These are phyloP conservation scores for Xylariaceae sp. DNA, from an alignment of 2,329 filamentous ascomycete species.

Conservation along the genomic window DNA sequence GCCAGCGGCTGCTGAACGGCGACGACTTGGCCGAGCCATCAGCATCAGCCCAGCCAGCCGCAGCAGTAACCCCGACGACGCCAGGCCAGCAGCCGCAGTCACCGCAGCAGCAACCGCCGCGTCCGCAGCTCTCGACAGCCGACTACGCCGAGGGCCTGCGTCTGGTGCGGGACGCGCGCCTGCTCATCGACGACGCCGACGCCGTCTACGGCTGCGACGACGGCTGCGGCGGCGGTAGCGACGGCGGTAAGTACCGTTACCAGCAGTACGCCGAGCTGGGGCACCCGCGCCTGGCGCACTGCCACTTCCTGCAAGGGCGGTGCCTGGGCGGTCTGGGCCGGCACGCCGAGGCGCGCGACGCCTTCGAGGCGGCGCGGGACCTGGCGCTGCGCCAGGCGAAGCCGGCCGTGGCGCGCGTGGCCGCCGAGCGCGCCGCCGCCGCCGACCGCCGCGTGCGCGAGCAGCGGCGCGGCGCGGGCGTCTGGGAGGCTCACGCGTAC, in stretches of 20 bases:
- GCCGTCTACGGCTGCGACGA: constrained; percentile 14
- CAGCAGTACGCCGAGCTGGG: too few species aligned
- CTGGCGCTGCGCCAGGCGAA: constrained; percentile 2
- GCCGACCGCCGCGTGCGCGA: background rate
- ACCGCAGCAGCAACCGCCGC: too few species aligned
- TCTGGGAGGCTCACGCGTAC: background rate
- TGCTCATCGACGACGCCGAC: constrained; percentile 11
- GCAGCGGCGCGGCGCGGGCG: background rate
- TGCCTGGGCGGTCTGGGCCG: constrained; percentile 7
- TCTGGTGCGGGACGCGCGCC: constrained; percentile 9
- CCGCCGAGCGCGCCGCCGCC: background rate
- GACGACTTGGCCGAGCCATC: background rate
- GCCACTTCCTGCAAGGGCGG: constrained; percentile 15
- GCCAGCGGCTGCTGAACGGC: constrained; percentile 4
- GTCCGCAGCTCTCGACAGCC: background rate
- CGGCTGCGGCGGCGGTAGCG: too few species aligned
- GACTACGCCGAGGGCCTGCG: constrained; percentile 7
- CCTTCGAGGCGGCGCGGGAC: constrained; percentile 9
- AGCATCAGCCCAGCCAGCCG: too few species aligned
- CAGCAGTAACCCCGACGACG: too few species aligned
- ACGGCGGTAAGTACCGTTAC: too few species aligned
- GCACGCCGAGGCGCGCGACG: constrained; percentile 8
- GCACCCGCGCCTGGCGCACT: constrained; percentile 17
- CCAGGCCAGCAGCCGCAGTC: too few species aligned
- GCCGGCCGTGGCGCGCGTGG: constrained; percentile 3